Evolutionary conservation across 176 grass and related monocot genomes (phyloP), one percentile per base, ranked within the genome.

Genomic region (Oryza glumipatula): DNA sequence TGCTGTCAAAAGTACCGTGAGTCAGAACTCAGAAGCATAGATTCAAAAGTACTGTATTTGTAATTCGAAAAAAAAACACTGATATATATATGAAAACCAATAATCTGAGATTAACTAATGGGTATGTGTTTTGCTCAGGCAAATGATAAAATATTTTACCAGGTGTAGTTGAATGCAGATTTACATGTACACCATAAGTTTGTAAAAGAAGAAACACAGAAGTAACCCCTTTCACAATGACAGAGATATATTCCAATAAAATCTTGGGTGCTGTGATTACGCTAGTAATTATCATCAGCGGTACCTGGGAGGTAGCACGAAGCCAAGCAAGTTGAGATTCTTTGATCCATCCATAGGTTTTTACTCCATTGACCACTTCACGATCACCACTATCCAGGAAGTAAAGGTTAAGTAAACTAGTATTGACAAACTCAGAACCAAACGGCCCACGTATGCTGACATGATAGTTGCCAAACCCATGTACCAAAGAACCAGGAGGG

Each of bases 311-410:
- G 70, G 81, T 89, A 69, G 68, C 72, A 70, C 14, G 88, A 81
- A 99, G 89, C 93, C 96, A 98, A 33, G 73, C 17, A 33, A 91
- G 83, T 45, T 99, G 96, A 76, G 93, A 96, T 78, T 96, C 89
- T 86, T 79, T 94, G 68, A 99, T 99, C 93, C 91, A 99, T 83
- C 89, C 93, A 80, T 96, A 96, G 65, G 93, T 99, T 90, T 76
- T 96, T 30, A 84, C 47, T 70, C 93, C 83, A 76, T 84, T 76
- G 1, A 94, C 87, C 28, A 92, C 81, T 76, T 89, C 93, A 85
- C 78, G 90, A 88, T 96, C 91, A 44, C 93, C 93, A 36, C 93
- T 96, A 85, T 96, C 96, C 48, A 96, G 67, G 67, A 96, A 93
- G 70, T 98, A 98, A 77, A 98, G 89, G 86, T 98, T 96, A 48